Conservation (phyloP, 2,329 filamentous ascomycete genomes). For the Penicillium oxalicum region DNA sequence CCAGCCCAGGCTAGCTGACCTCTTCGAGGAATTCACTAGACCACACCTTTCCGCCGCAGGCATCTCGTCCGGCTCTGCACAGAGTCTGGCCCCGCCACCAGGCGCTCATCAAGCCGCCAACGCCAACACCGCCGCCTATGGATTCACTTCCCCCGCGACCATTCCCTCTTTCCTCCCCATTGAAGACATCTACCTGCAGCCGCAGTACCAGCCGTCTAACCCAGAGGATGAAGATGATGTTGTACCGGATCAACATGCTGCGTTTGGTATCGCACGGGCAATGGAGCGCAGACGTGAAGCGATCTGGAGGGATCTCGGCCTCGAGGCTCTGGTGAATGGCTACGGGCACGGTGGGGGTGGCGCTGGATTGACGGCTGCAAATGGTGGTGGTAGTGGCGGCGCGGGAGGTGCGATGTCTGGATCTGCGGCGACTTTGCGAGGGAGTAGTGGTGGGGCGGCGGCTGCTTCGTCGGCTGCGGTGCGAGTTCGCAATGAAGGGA, state of each 20-base stretch:
- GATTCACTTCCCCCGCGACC: slow-evolving; percentile 26
- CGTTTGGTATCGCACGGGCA: slow-evolving; percentile 59
- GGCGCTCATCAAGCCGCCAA: slow-evolving; percentile 9
- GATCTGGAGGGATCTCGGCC: slow-evolving; percentile 55
- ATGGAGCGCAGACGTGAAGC: slow-evolving; percentile 51
- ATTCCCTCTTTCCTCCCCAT: slow-evolving; percentile 43
- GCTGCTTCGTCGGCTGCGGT: slow-evolving; percentile 14
- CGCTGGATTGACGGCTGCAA: neutral
- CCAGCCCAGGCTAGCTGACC: slow-evolving; percentile 44
- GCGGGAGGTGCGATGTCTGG: slow-evolving; percentile 9
- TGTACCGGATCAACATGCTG: slow-evolving; percentile 61
- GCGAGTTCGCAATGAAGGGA: slow-evolving; percentile 26
- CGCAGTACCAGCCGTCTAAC: slow-evolving; percentile 57
- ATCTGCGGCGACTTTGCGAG: slow-evolving; percentile 15
- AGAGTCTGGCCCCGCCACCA: slow-evolving; percentile 13
- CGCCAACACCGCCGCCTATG: slow-evolving; percentile 22
- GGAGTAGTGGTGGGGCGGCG: slow-evolving; percentile 16
- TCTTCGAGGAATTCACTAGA: slow-evolving; percentile 47
- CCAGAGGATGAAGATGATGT: slow-evolving; percentile 64
- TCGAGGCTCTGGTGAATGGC: slow-evolving; percentile 46
- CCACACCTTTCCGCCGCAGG: slow-evolving; percentile 32
- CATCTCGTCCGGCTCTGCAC: slow-evolving; percentile 3
- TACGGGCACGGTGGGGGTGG: slow-evolving; percentile 17
- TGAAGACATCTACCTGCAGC: slow-evolving; percentile 57
- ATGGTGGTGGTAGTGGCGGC: slow-evolving; percentile 20